Evolutionary conservation across 1,284 basidiomycete genomes (phyloP).

Genomic region (Vanrija humicola): DNA sequence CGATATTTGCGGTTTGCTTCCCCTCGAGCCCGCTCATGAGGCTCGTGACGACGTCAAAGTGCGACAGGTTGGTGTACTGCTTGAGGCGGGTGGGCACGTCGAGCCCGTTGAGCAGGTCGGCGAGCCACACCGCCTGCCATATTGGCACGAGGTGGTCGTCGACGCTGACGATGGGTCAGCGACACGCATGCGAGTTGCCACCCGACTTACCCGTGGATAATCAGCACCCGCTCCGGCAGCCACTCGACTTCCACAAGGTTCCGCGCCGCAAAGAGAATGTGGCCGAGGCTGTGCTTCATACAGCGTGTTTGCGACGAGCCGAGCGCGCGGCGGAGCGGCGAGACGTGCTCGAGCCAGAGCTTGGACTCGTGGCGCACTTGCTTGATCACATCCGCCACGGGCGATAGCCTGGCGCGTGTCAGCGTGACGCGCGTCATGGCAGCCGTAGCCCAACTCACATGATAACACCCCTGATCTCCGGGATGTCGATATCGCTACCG

Average conservation of each 20-base stretch:
- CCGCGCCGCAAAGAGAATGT: slow-evolving; percentile 47
- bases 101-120: slow-evolving; percentile 47
- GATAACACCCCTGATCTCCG: slow-evolving; percentile 43
- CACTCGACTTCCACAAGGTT: slow-evolving; percentile 42
- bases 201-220: slow-evolving; percentile 43
- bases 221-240: slow-evolving; percentile 43
- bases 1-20: slow-evolving; percentile 15
- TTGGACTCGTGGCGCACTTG: slow-evolving; percentile 42
- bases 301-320: slow-evolving; percentile 47
- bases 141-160: slow-evolving; percentile 42
- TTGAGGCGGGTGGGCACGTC: slow-evolving; percentile 44
- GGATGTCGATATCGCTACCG: slow-evolving; percentile 41
- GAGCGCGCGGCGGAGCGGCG: slow-evolving; percentile 39
- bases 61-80: slow-evolving; percentile 43
- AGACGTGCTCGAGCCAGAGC: slow-evolving; percentile 47
- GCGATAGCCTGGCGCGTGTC: slow-evolving; percentile 26
- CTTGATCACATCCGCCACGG: slow-evolving; percentile 49
- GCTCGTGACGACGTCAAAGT: slow-evolving; percentile 40
- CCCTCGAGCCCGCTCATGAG: slow-evolving; percentile 35
- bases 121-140: slow-evolving; percentile 44
- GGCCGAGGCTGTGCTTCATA: slow-evolving; percentile 47
- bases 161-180: slow-evolving; percentile 17
- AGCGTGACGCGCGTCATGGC: background rate
- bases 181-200: background rate
- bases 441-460: slow-evolving; percentile 15